Percentiles rank a stretch among this genome's conserved stretches.
These are phyloP conservation scores for Solanum stenotomum DNA, from an alignment of 257 asterid genomes.

Conservation along the genomic window DNA sequence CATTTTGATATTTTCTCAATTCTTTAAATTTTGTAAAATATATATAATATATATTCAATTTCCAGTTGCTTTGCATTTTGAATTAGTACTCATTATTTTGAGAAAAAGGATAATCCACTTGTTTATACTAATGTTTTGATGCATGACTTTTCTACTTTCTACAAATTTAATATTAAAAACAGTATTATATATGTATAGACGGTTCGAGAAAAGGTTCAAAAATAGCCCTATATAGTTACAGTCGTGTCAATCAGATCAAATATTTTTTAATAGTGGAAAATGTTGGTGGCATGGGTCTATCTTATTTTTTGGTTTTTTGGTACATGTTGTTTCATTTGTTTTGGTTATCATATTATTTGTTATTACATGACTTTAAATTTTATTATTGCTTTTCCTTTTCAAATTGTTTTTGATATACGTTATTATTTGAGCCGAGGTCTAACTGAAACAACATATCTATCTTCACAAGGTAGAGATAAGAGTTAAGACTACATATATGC, in stretches of 20 bases:
- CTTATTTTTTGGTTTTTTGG: neutral
- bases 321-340: neutral
- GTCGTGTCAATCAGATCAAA: neutral
- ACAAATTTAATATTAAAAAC: neutral
- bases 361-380: neutral
- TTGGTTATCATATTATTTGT: neutral
- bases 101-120: neutral
- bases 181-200: too few relatives aligned
- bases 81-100: neutral
- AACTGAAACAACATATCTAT: neutral
- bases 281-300: neutral
- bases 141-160: neutral
- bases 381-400: neutral
- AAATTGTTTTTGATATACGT: neutral
- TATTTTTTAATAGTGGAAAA: neutral
- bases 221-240: neutral
- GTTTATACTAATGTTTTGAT: neutral
- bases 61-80: neutral
- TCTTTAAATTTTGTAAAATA: neutral
- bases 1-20: neutral
- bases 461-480: neutral
- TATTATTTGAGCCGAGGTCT: neutral
- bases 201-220: neutral
- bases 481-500: too few relatives aligned
- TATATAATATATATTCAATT: neutral